Base-by-base conservation (phyloP, 164 flowering plant genomes). In the Buxus sempervirens region DNA sequence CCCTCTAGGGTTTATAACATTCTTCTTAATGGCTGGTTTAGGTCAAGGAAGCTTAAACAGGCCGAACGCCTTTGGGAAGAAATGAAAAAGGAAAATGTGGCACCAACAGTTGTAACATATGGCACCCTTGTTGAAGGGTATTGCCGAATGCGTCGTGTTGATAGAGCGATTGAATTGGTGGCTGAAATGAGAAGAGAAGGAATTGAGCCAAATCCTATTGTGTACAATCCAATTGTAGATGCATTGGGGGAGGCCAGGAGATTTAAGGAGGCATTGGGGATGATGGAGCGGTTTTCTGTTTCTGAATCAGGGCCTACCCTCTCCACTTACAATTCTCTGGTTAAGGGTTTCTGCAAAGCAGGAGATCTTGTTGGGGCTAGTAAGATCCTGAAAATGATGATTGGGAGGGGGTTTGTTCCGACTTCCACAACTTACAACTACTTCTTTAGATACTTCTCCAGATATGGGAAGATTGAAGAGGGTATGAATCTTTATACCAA, bases 401-500 rank as follows among this genome's bases (percentile, higher is more conserved):
- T 82, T 41, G 77, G 74, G 71, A 78, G 81, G 54, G 92, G 83
- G 5, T 67, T 80, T 68, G 6, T 79, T 27, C 97, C 51, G 51
- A 45, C 13, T 45, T 15, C 51, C 51, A 45, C 51, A 45, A 45
- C 51, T 15, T 45, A 45, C 51, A 45, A 45, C 51, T 10, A 45
- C 51, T 45, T 45, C 51, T 45, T 45, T 15, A 6, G 51, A 15
- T 45, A 45, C 51, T 45, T 45, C 51, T 45, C 13, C 0, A 86
- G 78, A 69, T 66, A 59, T 53, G 85, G 90, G 67, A 93, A 88
- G 68, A 71, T 87, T 76, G 85, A 84, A 57, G 51, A 45, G 72
- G 90, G 84, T 25, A 79, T 93, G 87, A 84, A 87, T 65, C 86
- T 93, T 27, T 93, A 90, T 65, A 85, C 79, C 15, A 91, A 88